Evolutionary conservation across 83 land plant species (phyloP).

Genomic region (Picea abies): DNA sequence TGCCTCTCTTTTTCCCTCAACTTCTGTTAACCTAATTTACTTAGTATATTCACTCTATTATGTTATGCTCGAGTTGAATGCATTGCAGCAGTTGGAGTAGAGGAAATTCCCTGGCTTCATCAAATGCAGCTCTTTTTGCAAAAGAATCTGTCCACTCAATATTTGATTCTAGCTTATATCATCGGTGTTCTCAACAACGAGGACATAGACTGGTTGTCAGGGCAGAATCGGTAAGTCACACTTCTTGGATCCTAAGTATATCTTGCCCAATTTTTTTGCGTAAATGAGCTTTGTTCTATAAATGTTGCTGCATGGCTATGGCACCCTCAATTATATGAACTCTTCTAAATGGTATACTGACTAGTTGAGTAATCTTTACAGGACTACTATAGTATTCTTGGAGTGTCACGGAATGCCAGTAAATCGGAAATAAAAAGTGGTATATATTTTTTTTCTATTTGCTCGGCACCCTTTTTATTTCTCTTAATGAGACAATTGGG

Average conservation of each 20-base stretch:
- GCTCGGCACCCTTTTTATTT: background rate
- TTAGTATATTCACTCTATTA: conserved; percentile 2
- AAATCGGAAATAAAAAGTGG: conserved; percentile 18
- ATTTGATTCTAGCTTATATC: conserved; percentile 8
- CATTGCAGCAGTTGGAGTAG: conserved; percentile 5
- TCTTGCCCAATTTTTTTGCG: background rate
- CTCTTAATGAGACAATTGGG: background rate
- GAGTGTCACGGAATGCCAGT: conserved; percentile 13
- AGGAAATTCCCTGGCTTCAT: conserved; percentile 4
- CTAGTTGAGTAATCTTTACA: conserved; percentile 1
- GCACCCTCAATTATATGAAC: background rate
- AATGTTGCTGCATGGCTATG: background rate
- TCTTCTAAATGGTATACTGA: background rate
- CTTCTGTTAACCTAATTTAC: background rate
- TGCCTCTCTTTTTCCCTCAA: background rate
- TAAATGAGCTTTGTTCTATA: background rate
- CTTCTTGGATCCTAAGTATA: background rate
- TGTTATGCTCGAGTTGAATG: background rate
- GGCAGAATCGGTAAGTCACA: conserved; percentile 7
- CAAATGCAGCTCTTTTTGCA: conserved; percentile 1
- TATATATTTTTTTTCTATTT: background rate
- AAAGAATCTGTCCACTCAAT: background rate
- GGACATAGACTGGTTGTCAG: conserved; percentile 15
- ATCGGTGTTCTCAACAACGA: conserved; percentile 5
- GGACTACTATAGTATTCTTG: conserved; percentile 13